Evolutionary conservation across 305 asterid species (phyloP), one percentile per base, ranked within the genome.

Genomic region (Ruellia speciosa): DNA sequence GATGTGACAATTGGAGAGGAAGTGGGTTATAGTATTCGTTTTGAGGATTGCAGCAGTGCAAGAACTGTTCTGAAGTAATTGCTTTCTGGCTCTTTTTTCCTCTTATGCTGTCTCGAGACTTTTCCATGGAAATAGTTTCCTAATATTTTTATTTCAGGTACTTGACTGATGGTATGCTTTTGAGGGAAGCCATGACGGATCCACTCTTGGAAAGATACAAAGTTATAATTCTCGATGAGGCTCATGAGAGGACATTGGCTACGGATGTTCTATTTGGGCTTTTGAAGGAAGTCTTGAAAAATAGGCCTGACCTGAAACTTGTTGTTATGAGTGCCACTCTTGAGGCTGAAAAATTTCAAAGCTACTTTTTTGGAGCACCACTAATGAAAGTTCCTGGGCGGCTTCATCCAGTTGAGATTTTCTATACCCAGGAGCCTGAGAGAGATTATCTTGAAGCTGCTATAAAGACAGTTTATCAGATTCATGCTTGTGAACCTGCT

Each of bases 281-380:
- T 69, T 78, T 93, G 28, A 93, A 88, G 76, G 97, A 89, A 74
- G 99, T 89, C 18, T 69, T 93, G 71, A 88, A 70, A 68, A 89
- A 83, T 54, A 76, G 96, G 67, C 82, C 94, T 9, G 96, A 89
- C 70, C 66, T 89, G 57, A 93, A 93, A 69, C 65, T 88, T 50
- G 97, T 93, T 10, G 96, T 93, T 39, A 93, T 93, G 99, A 93
- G 99, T 86, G 99, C 97, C 60, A 93, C 99, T 2, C 96, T 88
- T 0, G 96, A 93, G 79, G 97, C 97, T 7, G 99, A 93, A 59
- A 89, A 93, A 79, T 93, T 93, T 68, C 97, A 84, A 58, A 81
- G 93, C 35, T 88, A 86, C 78, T 93, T 93, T 53, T 49, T 28
- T 70, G 81, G 85, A 69, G 97, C 95, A 33, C 97, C 99, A 5